Evolutionary conservation across 1,284 basidiomycete species (phyloP), one percentile per base, ranked within the genome.

Genomic region (Lignosus rhinocerotis): DNA sequence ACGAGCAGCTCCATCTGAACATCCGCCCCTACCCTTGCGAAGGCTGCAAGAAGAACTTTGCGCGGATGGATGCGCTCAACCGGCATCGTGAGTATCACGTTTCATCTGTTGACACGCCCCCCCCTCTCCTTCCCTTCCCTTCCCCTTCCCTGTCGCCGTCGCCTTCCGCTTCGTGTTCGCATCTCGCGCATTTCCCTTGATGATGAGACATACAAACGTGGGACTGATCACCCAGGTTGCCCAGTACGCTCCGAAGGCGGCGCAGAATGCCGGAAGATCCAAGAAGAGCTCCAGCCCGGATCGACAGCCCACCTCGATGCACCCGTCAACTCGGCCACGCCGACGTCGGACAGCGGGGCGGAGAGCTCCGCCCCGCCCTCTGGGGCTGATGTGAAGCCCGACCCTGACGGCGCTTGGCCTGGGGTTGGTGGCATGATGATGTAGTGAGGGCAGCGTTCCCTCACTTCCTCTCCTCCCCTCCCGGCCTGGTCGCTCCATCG

Each of bases 1-100:
- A 93, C 65, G 89, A 93, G 69, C 85, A 90, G 63, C 76, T 92
- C 44, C 91, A 93, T 69, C 83, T 87, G 50, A 90, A 90, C 65
- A 86, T 87, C 66, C 77, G 88, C 32, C 88, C 88, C 53, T 90
- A 89, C 69, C 86, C 81, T 11, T 92, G 90, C 66, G 86, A 90
- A 6, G 90, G 89, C 43, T 92, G 90, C 70, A 79, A 80, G 66
- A 90, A 90, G 76, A 87, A 83, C 60, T 92, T 92, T 74, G 88
- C 87, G 51, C 74, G 90, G 60, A 87, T 91, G 83, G 88, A 92
- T 70, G 90, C 89, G 51, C 78, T 92, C 44, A 91, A 91, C 70
- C 74, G 90, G 57, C 90, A 92, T 74, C 67, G 88, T 90, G 70
- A 75, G 87, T 85, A 52, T 56, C 51, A 32, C 46, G 51, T 31